phyloP scores from a whole-genome alignment of 2,329 filamentous ascomycete genomes.

The Xylariaceae sp. region DNA sequence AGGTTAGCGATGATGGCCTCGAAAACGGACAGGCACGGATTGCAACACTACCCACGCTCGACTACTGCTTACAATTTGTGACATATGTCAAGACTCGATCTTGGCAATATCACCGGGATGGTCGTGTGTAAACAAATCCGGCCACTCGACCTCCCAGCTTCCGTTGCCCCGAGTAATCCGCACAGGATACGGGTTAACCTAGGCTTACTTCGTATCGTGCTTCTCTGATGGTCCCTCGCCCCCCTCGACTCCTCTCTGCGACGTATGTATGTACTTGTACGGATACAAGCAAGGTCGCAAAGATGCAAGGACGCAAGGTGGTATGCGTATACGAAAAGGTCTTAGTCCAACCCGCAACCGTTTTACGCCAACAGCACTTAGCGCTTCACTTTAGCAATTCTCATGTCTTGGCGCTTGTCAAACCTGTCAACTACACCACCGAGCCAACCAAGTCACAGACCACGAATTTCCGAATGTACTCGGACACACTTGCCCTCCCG shows the following conservation, averaged over 20 bases:
- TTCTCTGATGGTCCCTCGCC: no score
- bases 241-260: no score
- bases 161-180: background rate
- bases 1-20: no score
- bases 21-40: no score
- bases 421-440: background rate
- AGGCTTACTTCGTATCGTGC: no score
- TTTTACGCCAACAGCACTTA: conserved; percentile 2
- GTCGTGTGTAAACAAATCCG: no score
- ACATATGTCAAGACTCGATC: background rate
- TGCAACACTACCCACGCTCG: background rate
- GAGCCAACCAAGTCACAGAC: background rate
- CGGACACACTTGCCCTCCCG: no score
- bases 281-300: no score
- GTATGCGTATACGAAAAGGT: background rate
- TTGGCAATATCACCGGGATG: no score
- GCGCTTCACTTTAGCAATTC: background rate
- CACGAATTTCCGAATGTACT: background rate
- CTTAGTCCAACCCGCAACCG: conserved; percentile 4
- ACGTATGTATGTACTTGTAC: no score
- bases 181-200: no score
- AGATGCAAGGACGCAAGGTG: no score
- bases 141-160: background rate
- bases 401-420: conserved; percentile 1
- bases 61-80: background rate